Evolutionary conservation across 2,329 filamentous ascomycete genomes (phyloP).

Genomic region (Massarina eburnea): DNA sequence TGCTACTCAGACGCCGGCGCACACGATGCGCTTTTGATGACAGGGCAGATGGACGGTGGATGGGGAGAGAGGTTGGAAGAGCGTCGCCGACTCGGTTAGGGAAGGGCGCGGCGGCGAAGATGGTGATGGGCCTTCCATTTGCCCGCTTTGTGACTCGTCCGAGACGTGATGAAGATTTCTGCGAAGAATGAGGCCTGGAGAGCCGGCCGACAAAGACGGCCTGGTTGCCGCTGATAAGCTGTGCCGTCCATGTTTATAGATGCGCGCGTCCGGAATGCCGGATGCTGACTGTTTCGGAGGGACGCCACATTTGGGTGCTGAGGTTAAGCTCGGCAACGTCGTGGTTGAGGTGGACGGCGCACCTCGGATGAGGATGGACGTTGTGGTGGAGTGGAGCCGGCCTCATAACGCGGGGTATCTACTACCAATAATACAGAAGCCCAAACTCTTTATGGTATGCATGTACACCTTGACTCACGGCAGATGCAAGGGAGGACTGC

Average conservation of each 20-base stretch:
- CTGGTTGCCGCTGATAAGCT: constrained; percentile 7
- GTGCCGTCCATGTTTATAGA: constrained; percentile 15
- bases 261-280: constrained; percentile 18
- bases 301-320: constrained; percentile 19
- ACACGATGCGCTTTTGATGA: constrained; percentile 22
- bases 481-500: no score
- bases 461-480: no score
- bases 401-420: no score
- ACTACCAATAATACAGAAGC: no score
- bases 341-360: constrained; percentile 14
- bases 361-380: constrained; percentile 5
- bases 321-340: constrained; percentile 34
- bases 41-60: constrained; percentile 12
- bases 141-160: constrained; percentile 37
- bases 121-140: constrained; percentile 39
- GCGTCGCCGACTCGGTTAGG: constrained; percentile 16
- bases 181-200: constrained; percentile 41
- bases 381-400: not conserved
- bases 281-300: constrained; percentile 1
- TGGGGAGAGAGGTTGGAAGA: constrained; percentile 19
- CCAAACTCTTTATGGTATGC: no score
- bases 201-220: constrained; percentile 11
- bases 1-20: constrained; percentile 17
- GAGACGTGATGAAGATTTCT: constrained; percentile 41
- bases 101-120: constrained; percentile 11